Percentiles rank a stretch among this genome's conserved stretches.
Conservation (phyloP, 2,329 filamentous ascomycete species). For the Zasmidium cellare region DNA sequence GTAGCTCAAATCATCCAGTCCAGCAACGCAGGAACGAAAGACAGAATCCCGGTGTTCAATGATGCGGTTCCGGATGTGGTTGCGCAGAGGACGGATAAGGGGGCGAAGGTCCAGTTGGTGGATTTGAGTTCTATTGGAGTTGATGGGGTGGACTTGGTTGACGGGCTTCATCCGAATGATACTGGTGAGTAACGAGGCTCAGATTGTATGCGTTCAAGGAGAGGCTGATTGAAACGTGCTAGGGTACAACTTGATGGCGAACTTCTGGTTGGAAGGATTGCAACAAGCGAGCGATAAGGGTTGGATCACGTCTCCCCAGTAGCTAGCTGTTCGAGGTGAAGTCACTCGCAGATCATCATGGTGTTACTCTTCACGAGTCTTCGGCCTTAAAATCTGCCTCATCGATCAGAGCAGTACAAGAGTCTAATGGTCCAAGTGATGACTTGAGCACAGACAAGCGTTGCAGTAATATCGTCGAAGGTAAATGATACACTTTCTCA, state of each 20-base stretch:
- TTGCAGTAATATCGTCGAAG: too few relatives aligned
- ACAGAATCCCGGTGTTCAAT: conserved; percentile 4
- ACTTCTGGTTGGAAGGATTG: conserved; percentile 9
- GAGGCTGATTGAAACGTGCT: background rate
- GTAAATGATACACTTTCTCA: too few relatives aligned
- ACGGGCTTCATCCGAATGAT: conserved; percentile 16
- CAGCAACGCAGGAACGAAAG: background rate
- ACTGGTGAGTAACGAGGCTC: background rate
- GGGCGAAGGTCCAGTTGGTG: conserved; percentile 10
- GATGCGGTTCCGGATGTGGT: conserved; percentile 6
- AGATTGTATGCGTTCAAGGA: background rate
- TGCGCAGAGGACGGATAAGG: conserved; percentile 3
- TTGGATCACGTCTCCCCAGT: conserved; percentile 10
- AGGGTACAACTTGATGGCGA: conserved; percentile 12
- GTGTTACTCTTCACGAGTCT: too few relatives aligned
- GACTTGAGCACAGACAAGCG: too few relatives aligned
- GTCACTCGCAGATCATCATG: too few relatives aligned
- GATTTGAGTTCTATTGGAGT: conserved; percentile 14
- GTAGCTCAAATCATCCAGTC: conserved; percentile 15
- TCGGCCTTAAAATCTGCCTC: too few relatives aligned
- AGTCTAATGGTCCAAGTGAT: too few relatives aligned
- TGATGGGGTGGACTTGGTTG: conserved; percentile 4
- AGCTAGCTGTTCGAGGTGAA: too few relatives aligned
- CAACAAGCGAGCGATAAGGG: conserved; percentile 5
- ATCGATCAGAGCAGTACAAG: too few relatives aligned